Evolutionary conservation across 2,329 filamentous ascomycete genomes (phyloP).

Genomic region (Nemania sp.): DNA sequence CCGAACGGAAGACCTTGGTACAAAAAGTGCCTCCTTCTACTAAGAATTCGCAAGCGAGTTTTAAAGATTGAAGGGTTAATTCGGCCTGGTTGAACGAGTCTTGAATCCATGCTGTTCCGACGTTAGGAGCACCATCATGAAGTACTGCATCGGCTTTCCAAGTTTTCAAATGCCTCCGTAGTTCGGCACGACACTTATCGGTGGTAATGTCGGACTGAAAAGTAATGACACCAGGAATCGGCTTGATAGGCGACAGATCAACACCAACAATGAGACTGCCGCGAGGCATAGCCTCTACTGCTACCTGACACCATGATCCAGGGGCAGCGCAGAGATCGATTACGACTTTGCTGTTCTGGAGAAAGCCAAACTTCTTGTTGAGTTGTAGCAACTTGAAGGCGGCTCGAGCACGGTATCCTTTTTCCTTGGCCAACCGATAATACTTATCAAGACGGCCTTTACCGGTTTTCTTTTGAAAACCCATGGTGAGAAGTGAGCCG

Average conservation of each 20-base stretch:
- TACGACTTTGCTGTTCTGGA: slow-evolving; percentile 95
- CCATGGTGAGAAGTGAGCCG: slow-evolving; percentile 68
- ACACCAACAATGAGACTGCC: slow-evolving; percentile 93
- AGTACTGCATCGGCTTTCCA: slow-evolving; percentile 97
- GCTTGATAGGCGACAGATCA: slow-evolving; percentile 93
- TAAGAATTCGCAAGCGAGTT: slow-evolving; percentile 93
- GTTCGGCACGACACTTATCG: slow-evolving; percentile 92
- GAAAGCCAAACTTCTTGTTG: slow-evolving; percentile 99
- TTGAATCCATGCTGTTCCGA: slow-evolving; percentile 97
- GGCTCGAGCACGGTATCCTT: slow-evolving; percentile 70
- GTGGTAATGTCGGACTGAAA: slow-evolving; percentile 99
- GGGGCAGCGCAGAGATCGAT: slow-evolving; percentile 98
- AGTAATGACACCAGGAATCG: slow-evolving; percentile 91
- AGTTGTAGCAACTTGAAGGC: slow-evolving; percentile 71
- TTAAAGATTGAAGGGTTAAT: slow-evolving; percentile 88
- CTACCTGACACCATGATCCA: slow-evolving; percentile 97
- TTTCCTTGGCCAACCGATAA: slow-evolving; percentile 92
- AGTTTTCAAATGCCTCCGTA: slow-evolving; percentile 89
- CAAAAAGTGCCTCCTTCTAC: slow-evolving; percentile 91
- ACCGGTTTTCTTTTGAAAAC: slow-evolving; percentile 98
- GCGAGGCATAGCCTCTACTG: slow-evolving; percentile 91
- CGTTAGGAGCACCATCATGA: slow-evolving; percentile 97
- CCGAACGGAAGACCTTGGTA: slow-evolving; percentile 96
- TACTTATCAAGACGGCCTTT: slow-evolving; percentile 98
- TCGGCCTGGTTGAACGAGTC: slow-evolving; percentile 99